Percentiles rank a stretch among this genome's conserved stretches.
Evolutionary conservation across 768 basidiomycete genomes (phyloP).

Genomic region (Boletus coccyginus): DNA sequence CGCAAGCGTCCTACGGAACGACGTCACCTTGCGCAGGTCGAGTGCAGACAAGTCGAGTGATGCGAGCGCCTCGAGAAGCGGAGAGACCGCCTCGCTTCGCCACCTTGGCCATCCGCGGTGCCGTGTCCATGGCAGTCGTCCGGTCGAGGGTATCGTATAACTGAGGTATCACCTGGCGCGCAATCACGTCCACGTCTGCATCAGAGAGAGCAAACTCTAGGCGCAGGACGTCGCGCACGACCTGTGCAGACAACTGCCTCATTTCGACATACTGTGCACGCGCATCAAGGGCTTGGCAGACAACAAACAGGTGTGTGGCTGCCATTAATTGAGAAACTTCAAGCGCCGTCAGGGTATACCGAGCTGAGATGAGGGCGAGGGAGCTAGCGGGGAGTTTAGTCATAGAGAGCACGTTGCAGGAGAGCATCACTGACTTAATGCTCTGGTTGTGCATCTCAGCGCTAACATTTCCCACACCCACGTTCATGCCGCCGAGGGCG

Average conservation of each 20-base stretch:
- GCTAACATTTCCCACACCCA: conserved; percentile 80
- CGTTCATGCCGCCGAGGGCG: conserved; percentile 68
- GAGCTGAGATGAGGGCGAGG: conserved; percentile 78
- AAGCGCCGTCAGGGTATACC: conserved; percentile 73
- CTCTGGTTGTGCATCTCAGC: conserved; percentile 94
- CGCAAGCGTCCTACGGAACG: conserved; percentile 22
- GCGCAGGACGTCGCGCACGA: conserved; percentile 20
- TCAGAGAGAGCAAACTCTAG: conserved; percentile 12
- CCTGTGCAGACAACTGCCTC: conserved; percentile 28
- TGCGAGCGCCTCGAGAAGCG: conserved; percentile 53
- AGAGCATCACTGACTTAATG: conserved; percentile 60
- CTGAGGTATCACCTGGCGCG: conserved; percentile 32
- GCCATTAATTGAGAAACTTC: conserved; percentile 76
- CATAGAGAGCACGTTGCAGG: background rate
- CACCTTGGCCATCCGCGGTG: conserved; percentile 66
- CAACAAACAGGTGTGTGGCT: conserved; percentile 71
- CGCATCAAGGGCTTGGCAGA: conserved; percentile 83
- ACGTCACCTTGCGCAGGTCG: conserved; percentile 23
- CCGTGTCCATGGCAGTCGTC: conserved; percentile 71
- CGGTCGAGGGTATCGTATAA: conserved; percentile 57
- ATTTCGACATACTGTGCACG: conserved; percentile 74
- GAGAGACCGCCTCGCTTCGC: conserved; percentile 58
- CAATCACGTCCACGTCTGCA: conserved; percentile 13
- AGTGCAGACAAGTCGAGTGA: conserved; percentile 9
- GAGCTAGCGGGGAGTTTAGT: conserved; percentile 44